These are phyloP conservation scores for Dactylella cylindrospora DNA, from an alignment of 2,329 filamentous ascomycete species.

Conservation along the genomic window DNA sequence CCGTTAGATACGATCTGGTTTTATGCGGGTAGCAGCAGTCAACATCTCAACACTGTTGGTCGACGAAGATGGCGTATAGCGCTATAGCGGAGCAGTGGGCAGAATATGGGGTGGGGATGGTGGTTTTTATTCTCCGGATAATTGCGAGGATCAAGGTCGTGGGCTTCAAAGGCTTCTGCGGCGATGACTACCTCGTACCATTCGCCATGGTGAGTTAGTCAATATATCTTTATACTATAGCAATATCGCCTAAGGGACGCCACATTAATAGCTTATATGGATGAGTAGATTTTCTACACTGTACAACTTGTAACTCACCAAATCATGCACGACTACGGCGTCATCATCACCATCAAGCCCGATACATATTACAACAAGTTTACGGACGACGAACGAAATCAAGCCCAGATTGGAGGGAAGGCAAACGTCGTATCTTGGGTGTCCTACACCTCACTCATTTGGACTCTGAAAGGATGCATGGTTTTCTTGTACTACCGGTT, in stretches of 20 bases:
- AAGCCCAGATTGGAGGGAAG: slow-evolving; percentile 29
- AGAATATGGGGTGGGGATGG: slow-evolving; percentile 38
- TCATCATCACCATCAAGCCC: slow-evolving; percentile 31
- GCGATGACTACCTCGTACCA: slow-evolving; percentile 38
- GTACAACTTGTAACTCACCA: slow-evolving; percentile 29
- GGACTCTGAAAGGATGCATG: slow-evolving; percentile 42
- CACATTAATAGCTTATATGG: background rate
- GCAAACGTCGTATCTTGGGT: slow-evolving; percentile 41
- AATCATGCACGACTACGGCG: slow-evolving; percentile 36
- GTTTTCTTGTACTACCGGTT: slow-evolving; percentile 40
- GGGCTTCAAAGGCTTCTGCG: slow-evolving; percentile 34
- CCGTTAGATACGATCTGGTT: no score
- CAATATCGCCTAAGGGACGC: no score
- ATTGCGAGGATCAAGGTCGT: slow-evolving; percentile 39
- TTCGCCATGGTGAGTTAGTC: slow-evolving; percentile 38
- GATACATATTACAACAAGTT: slow-evolving; percentile 32
- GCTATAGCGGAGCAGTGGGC: slow-evolving; percentile 38
- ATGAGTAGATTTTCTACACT: slow-evolving; percentile 40
- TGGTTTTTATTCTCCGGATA: slow-evolving; percentile 24
- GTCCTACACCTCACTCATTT: slow-evolving; percentile 39
- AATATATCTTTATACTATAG: no score
- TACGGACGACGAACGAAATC: slow-evolving; percentile 5
- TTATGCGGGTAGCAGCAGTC: background rate
- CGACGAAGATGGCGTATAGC: slow-evolving; percentile 33
- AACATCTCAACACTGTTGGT: background rate